Percentiles rank a stretch among this genome's conserved stretches.
Evolutionary conservation across 2,329 filamentous ascomycete species (phyloP).

Genomic region (Pseudogymnoascus sp.): DNA sequence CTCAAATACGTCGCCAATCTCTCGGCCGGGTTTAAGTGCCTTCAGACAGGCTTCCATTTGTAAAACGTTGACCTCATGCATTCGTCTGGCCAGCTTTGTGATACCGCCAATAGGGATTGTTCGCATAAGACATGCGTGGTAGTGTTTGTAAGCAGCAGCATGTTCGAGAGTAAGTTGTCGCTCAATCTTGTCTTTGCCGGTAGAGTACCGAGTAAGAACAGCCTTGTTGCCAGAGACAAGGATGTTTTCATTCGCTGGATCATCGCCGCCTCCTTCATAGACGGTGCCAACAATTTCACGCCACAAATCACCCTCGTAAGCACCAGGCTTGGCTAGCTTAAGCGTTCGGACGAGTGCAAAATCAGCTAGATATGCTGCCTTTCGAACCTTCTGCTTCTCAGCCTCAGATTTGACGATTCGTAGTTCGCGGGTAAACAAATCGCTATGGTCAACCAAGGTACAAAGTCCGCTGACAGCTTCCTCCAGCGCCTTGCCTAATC

Average conservation of each 20-base stretch:
- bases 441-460: conserved; percentile 26
- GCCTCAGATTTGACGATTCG: conserved; percentile 29
- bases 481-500: conserved; percentile 28
- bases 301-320: conserved; percentile 31
- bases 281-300: conserved; percentile 29
- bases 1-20: conserved; percentile 25
- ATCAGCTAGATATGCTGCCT: conserved; percentile 29
- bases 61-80: conserved; percentile 25
- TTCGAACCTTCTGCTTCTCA: conserved; percentile 26
- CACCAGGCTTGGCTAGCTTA: conserved; percentile 29
- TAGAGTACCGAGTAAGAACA: conserved; percentile 28
- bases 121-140: conserved; percentile 29
- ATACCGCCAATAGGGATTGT: conserved; percentile 22
- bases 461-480: conserved; percentile 28
- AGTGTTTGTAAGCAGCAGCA: conserved; percentile 29
- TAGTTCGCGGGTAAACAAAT: conserved; percentile 26
- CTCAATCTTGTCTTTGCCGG: conserved; percentile 27
- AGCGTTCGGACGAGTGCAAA: conserved; percentile 29
- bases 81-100: conserved; percentile 22
- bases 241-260: conserved; percentile 30
- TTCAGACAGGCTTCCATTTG: conserved; percentile 25
- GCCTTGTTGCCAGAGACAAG: conserved; percentile 29
- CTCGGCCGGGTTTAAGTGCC: conserved; percentile 23
- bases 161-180: conserved; percentile 29
- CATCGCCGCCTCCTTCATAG: conserved; percentile 30